Percentiles rank a stretch among this genome's conserved stretches.
Conservation (phyloP, 2,329 filamentous ascomycete species). For the Trichophyton schoenleinii region DNA sequence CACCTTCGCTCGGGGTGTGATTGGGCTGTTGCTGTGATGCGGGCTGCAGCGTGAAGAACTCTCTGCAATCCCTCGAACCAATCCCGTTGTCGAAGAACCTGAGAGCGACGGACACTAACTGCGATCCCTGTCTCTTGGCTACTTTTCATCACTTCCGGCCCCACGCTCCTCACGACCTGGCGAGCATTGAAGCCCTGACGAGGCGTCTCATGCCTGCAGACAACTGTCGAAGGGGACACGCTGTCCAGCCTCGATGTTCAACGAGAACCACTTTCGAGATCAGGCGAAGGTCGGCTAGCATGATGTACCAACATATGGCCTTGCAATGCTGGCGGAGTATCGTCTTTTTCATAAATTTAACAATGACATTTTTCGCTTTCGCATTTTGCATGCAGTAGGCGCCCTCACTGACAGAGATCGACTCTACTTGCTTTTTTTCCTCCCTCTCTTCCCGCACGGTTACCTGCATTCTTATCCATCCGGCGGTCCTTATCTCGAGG, state of each 20-base stretch:
- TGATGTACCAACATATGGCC: neutral
- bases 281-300: neutral
- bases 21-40: conserved; percentile 2
- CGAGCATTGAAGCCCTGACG: neutral
- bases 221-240: neutral
- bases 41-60: conserved; percentile 5
- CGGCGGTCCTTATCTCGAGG: neutral
- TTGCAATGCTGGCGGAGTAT: neutral
- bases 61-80: neutral
- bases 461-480: neutral
- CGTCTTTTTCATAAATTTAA: neutral
- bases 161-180: conserved; percentile 1
- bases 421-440: conserved; percentile 1
- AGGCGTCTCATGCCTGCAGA: conserved; percentile 3
- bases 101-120: conserved; percentile 2
- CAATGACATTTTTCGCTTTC: neutral
- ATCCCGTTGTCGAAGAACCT: conserved; percentile 2
- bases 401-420: neutral
- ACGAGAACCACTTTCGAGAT: neutral
- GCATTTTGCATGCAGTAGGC: neutral
- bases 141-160: conserved; percentile 1
- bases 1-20: neutral
- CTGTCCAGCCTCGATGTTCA: neutral
- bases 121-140: conserved; percentile 3
- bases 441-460: neutral